Conservation (phyloP, 1,284 basidiomycete genomes). For the Naganishia albida region DNA sequence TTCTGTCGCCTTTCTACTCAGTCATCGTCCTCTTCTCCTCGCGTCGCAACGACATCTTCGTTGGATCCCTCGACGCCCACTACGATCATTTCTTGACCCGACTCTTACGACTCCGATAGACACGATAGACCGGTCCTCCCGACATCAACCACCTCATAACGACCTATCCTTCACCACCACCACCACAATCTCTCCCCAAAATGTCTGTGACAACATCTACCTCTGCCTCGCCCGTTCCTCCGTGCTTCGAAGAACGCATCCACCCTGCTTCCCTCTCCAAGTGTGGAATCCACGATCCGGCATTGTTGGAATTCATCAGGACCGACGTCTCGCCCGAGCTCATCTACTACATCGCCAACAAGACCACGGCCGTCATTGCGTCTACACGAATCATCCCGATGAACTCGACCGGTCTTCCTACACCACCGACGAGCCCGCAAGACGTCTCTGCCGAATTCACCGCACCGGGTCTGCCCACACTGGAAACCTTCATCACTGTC, state of each 20-base stretch:
- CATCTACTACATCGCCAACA: slow-evolving; percentile 60
- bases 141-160: slow-evolving; percentile 17
- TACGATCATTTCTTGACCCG: too few species aligned
- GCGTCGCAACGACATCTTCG: too few species aligned
- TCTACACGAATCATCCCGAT: slow-evolving; percentile 46
- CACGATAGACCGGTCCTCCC: too few species aligned
- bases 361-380: slow-evolving; percentile 52
- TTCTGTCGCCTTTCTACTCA: too few species aligned
- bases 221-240: slow-evolving; percentile 17
- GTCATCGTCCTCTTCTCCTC: too few species aligned
- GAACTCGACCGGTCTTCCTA: slow-evolving; percentile 35
- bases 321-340: slow-evolving; percentile 77
- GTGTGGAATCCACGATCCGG: slow-evolving; percentile 68
- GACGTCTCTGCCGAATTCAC: slow-evolving; percentile 50
- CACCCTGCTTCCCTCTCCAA: slow-evolving; percentile 69
- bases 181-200: slow-evolving; percentile 7
- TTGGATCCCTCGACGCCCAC: too few species aligned
- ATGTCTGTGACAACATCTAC: slow-evolving; percentile 25
- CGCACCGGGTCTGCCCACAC: slow-evolving; percentile 62
- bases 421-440: slow-evolving; percentile 57
- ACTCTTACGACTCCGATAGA: too few species aligned
- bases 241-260: slow-evolving; percentile 51
- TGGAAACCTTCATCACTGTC: slow-evolving; percentile 85
- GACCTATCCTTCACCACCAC: slow-evolving; percentile 7
- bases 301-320: slow-evolving; percentile 73